A percentile compares a stretch with the other conserved stretches of the same genome.
These are phyloP conservation scores for Ogataea degrootiae DNA, from an alignment of 805 yeast species.

Conservation along the genomic window DNA sequence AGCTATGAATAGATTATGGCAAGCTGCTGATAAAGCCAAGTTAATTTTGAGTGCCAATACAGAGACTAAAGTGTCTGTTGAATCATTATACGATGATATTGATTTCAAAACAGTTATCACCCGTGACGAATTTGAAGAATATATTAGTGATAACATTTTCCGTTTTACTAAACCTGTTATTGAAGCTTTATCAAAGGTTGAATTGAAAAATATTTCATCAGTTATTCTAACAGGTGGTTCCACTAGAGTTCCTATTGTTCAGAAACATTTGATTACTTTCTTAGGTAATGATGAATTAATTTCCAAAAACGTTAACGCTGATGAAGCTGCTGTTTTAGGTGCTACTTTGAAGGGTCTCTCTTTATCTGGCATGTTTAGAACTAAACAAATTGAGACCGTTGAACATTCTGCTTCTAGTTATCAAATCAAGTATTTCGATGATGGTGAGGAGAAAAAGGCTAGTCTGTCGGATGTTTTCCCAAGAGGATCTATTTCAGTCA, in stretches of 20 bases:
- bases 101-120: constrained; percentile 68
- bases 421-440: constrained; percentile 27
- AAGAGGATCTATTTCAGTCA: constrained; percentile 37
- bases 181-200: constrained; percentile 38
- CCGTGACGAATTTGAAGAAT: constrained; percentile 76
- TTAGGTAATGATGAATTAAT: constrained; percentile 54
- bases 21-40: constrained; percentile 87
- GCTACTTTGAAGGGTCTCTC: constrained; percentile 79
- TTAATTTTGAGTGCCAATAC: constrained; percentile 79
- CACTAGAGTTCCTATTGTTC: constrained; percentile 84
- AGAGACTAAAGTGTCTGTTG: constrained; percentile 75
- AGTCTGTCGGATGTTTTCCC: constrained; percentile 37
- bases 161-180: constrained; percentile 52
- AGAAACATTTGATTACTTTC: constrained; percentile 48
- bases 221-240: constrained; percentile 88
- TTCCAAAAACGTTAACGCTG: constrained; percentile 87
- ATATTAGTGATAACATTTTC: constrained; percentile 37
- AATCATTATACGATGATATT: constrained; percentile 63
- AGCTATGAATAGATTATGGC: constrained; percentile 63
- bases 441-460: constrained; percentile 22
- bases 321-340: constrained; percentile 90
- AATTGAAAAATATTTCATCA: constrained; percentile 34
- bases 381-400: constrained; percentile 53
- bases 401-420: constrained; percentile 54
- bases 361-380: constrained; percentile 61